phyloP scores from a whole-genome alignment of 2,329 filamentous ascomycete species.

The Alternaria brassicicola region DNA sequence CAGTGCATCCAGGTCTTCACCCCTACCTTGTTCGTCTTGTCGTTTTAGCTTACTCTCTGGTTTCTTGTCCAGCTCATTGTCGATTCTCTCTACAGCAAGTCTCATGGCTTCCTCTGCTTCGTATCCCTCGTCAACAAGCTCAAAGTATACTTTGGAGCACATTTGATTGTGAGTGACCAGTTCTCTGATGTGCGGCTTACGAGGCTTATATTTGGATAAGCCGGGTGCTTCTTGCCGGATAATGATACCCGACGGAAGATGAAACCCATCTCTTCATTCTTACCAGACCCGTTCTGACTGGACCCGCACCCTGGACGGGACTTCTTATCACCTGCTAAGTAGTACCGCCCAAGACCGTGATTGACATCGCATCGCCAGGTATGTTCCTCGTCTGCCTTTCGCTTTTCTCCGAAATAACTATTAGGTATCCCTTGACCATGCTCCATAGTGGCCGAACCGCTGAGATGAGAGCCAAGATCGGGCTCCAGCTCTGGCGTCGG shows the following conservation, averaged over 20 bases:
- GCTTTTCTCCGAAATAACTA: conserved; percentile 21
- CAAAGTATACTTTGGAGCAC: conserved; percentile 27
- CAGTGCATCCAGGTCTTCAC: neutral
- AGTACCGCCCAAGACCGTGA: conserved; percentile 40
- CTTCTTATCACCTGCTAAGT: conserved; percentile 33
- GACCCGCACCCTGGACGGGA: conserved; percentile 34
- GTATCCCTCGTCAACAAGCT: conserved; percentile 16
- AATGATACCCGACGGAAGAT: conserved; percentile 21
- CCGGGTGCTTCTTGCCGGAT: conserved; percentile 27
- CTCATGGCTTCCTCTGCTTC: conserved; percentile 19
- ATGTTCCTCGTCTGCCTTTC: conserved; percentile 13
- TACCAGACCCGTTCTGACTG: conserved; percentile 15
- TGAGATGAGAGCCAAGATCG: conserved; percentile 31
- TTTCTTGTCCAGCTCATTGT: conserved; percentile 24
- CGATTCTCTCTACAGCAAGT: conserved; percentile 22
- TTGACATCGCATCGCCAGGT: conserved; percentile 39
- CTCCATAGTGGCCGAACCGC: conserved; percentile 36
- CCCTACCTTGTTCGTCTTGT: neutral
- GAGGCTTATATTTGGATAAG: conserved; percentile 23
- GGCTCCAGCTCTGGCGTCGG: conserved; percentile 21
- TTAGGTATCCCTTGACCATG: conserved; percentile 32
- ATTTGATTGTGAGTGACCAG: conserved; percentile 30
- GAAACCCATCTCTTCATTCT: conserved; percentile 34
- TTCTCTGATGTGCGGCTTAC: conserved; percentile 25
- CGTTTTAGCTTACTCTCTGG: conserved; percentile 3